phyloP scores from a whole-genome alignment of 139 green algal species.

The Micractinium conductrix region DNA sequence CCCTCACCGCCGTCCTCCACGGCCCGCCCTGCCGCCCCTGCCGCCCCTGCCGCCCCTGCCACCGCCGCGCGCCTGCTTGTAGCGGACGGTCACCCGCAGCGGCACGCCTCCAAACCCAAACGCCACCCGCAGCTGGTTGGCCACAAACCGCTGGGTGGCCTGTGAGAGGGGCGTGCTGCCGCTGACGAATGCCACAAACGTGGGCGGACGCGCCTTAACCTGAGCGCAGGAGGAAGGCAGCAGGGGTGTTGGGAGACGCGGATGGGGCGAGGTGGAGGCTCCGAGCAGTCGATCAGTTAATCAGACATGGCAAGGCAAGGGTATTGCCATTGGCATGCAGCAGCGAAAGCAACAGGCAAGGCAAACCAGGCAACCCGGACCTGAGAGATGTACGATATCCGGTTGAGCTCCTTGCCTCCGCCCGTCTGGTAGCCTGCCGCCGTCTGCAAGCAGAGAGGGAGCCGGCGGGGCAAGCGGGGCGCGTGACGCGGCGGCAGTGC shows the following conservation, averaged over 20 bases:
- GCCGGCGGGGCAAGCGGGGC: not conserved
- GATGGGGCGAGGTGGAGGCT: too few relatives aligned
- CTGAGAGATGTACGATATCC: slow-evolving; percentile 78
- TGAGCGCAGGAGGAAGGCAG: slow-evolving; percentile 37
- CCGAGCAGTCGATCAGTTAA: too few relatives aligned
- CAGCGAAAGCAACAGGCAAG: too few relatives aligned
- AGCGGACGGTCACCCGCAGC: slow-evolving; percentile 31
- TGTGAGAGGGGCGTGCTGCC: slow-evolving; percentile 36
- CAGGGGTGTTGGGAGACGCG: too few relatives aligned
- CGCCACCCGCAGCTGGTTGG: slow-evolving; percentile 22
- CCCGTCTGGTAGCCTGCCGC: slow-evolving; percentile 12
- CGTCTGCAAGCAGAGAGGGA: not conserved
- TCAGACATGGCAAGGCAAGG: too few relatives aligned
- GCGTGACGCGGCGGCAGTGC: too few relatives aligned
- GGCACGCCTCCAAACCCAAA: slow-evolving; percentile 46
- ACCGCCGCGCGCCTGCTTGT: not conserved
- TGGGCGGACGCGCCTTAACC: slow-evolving; percentile 77
- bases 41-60: not conserved
- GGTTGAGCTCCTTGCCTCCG: slow-evolving; percentile 47
- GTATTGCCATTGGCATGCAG: too few relatives aligned
- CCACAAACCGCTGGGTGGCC: slow-evolving; percentile 22
- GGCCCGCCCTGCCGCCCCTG: too few relatives aligned
- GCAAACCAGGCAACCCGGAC: too few relatives aligned
- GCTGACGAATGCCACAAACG: slow-evolving; percentile 72
- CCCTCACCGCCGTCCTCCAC: too few relatives aligned